Evolutionary conservation across 2,329 filamentous ascomycete genomes (phyloP).

Genomic region (Sarocladium oryzae): DNA sequence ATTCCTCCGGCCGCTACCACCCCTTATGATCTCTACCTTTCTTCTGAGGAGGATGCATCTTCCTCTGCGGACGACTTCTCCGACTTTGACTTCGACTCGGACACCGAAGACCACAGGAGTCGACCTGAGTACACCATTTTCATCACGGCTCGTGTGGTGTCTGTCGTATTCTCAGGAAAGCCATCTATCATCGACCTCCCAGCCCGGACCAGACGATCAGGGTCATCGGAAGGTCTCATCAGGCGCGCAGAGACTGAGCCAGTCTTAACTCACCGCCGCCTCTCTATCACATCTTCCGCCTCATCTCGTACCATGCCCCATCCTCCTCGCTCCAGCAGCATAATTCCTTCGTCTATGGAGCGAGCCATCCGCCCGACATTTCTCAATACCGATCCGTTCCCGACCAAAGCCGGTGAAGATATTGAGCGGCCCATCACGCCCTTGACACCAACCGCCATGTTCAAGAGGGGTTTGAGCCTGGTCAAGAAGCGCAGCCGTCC

Average conservation of each 20-base stretch:
- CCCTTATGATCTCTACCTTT: constrained; percentile 56
- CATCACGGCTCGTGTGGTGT: constrained; percentile 51
- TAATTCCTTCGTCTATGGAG: background rate
- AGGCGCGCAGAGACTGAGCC: constrained; percentile 20
- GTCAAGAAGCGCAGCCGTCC: constrained; percentile 49
- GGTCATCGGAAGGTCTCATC: background rate
- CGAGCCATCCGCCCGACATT: constrained; percentile 32
- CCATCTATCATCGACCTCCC: constrained; percentile 50
- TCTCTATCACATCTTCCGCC: constrained; percentile 26
- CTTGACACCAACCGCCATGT: constrained; percentile 37
- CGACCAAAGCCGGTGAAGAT: constrained; percentile 25
- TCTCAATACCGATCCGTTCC: constrained; percentile 49
- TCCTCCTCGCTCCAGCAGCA: constrained; percentile 23
- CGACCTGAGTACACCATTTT: constrained; percentile 29
- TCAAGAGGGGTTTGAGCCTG: constrained; percentile 48
- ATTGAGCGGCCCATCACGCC: constrained; percentile 9
- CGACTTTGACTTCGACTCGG: constrained; percentile 45
- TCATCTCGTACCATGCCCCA: constrained; percentile 27
- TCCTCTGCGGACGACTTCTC: constrained; percentile 56
- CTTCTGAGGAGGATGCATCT: constrained; percentile 59
- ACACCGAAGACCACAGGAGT: constrained; percentile 26
- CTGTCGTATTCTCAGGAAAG: constrained; percentile 53
- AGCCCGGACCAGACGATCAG: constrained; percentile 28
- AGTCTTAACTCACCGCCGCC: constrained; percentile 22
- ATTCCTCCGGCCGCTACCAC: constrained; percentile 31